Evolutionary conservation across 2,329 filamentous ascomycete genomes (phyloP), one percentile per base, ranked within the genome.

Genomic region (Lecanoromycetidae sp.): DNA sequence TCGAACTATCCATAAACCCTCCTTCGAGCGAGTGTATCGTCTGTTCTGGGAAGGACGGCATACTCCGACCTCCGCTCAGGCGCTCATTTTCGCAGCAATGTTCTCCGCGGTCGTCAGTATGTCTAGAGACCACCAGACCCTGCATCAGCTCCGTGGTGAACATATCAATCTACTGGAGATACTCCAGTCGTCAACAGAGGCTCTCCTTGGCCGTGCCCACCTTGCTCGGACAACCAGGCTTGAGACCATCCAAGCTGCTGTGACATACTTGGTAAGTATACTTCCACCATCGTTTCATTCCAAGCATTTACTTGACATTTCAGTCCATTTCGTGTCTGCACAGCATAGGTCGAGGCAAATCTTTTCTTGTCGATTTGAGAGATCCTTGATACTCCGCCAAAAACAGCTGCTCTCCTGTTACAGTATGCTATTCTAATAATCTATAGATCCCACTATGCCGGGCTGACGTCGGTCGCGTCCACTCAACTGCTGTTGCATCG

Each of bases 181-280:
- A 39, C 74, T 84, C 48, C 79, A 79, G 55, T 66, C 79, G 39
- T 81, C 75, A 1, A 77, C 80, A 5, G 84, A 87, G 63, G 71
- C 74, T 22, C 77, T 81, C 3, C 65, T 88, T 27, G 72, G 74
- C 32, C 77, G 78, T 57, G 81, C 83, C 3, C 80, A 84, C 57
- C 83, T 87, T 49, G 62, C 87, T 29, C 70, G 79, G 29, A 85
- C 82, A 0, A 84, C 76, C 0, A 81, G 78, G 54, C 65, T 85
- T n/a, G 80, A 86, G 60, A 84, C 80, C 0, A 67, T 88, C 56
- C 84, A 87, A 59, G 82, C 80, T 1, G 82, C 87, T 56, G 76
- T 87, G 29, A 82, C 86, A 69, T 87, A 86, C 54, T 67, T 87
- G 64, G 79, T 83, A 61, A 63, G 74, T 67, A 30, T 17, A 20